phyloP scores from a whole-genome alignment of 148 eudicot genomes.

The Talinum fruticosum region DNA sequence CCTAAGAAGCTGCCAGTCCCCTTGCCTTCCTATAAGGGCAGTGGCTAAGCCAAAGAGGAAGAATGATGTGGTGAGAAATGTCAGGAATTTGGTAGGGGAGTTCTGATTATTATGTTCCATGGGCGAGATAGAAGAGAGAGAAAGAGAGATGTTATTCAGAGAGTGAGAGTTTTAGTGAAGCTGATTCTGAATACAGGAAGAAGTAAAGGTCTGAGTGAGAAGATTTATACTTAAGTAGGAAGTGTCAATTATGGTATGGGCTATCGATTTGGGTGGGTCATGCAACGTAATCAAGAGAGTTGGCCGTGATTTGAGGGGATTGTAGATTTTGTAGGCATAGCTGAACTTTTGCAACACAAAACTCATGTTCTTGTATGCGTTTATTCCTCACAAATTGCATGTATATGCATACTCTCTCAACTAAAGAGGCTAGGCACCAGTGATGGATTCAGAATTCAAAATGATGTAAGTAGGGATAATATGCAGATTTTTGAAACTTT shows the following conservation, averaged over 20 bases:
- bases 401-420: not conserved
- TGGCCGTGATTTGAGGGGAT: not conserved
- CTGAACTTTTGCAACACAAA: constrained; percentile 21
- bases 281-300: constrained; percentile 9
- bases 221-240: constrained; percentile 1
- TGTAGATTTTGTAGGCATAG: constrained; percentile 14
- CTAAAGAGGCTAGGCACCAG: no score
- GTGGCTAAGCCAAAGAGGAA: not conserved
- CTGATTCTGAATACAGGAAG: no score
- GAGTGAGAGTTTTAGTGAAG: no score
- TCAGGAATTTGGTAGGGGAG: not conserved
- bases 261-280: constrained; percentile 4
- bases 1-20: constrained; percentile 48
- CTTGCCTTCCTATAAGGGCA: constrained; percentile 18
- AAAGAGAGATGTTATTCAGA: not conserved
- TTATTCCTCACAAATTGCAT: not conserved
- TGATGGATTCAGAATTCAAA: no score
- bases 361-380: constrained; percentile 8
- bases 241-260: not conserved
- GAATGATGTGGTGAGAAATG: not conserved
- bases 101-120: constrained; percentile 8
- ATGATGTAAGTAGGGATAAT: no score
- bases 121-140: not conserved
- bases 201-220: not conserved
- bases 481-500: no score